phyloP scores from a whole-genome alignment of 345 rosid genomes.

The Euphorbia peplus region DNA sequence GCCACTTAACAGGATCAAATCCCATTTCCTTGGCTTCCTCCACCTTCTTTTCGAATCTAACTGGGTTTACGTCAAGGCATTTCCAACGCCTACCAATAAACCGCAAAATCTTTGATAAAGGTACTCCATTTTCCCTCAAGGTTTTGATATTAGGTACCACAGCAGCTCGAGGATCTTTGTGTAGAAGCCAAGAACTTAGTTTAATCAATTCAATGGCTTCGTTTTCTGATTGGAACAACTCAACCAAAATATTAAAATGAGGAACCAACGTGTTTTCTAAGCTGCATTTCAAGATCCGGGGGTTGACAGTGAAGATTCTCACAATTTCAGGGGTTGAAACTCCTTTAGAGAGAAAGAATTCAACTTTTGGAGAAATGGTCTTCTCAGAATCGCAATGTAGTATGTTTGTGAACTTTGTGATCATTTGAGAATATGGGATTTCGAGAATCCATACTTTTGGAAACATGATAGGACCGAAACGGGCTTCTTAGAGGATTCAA shows the following conservation, averaged over 20 bases:
- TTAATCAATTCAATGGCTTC: neutral
- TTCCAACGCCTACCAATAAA: neutral
- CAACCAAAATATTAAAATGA: conserved; percentile 10
- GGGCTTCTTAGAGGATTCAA: conserved; percentile 21
- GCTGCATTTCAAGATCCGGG: conserved; percentile 7
- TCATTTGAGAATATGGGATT: conserved; percentile 19
- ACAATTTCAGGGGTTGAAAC: conserved; percentile 12
- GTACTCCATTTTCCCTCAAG: conserved; percentile 16
- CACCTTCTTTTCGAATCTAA: conserved; percentile 5
- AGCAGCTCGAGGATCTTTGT: too few relatives aligned
- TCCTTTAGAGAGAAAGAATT: conserved; percentile 23
- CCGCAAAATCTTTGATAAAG: neutral
- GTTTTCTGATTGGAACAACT: conserved; percentile 3
- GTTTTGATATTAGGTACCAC: neutral
- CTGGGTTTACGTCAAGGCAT: neutral
- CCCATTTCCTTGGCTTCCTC: conserved; percentile 43
- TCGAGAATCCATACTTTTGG: conserved; percentile 25
- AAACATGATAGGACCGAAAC: conserved; percentile 21
- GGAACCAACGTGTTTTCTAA: conserved; percentile 15
- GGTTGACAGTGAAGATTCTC: neutral
- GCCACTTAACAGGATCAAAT: conserved; percentile 34
- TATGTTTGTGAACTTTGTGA: conserved; percentile 8
- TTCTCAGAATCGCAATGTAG: conserved; percentile 17
- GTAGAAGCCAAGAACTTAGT: neutral
- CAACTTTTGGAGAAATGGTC: conserved; percentile 31